A percentile compares a stretch with the other conserved stretches of the same genome.
Conservation (phyloP, 2,329 filamentous ascomycete genomes). For the Fusarium sp. region DNA sequence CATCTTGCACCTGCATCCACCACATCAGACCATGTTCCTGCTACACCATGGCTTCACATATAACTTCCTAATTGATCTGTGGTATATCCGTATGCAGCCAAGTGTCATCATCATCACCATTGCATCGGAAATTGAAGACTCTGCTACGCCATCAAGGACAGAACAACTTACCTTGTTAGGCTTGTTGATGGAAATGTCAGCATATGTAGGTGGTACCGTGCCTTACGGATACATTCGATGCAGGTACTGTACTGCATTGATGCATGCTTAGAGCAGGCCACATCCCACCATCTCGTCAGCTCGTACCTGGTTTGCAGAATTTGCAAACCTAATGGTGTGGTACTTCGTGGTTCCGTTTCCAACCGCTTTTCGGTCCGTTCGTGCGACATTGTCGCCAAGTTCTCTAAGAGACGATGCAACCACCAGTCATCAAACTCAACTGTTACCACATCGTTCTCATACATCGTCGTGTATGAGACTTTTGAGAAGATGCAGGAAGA, state of each 20-base stretch:
- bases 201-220: slow-evolving; percentile 13
- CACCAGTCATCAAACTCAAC: slow-evolving; percentile 2
- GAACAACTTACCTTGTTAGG: background rate
- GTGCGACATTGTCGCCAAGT: slow-evolving; percentile 6
- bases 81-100: slow-evolving; percentile 5
- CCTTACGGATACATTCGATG: slow-evolving; percentile 10
- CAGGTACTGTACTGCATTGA: slow-evolving; percentile 20
- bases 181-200: background rate
- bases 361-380: slow-evolving; percentile 15
- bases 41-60: slow-evolving; percentile 3
- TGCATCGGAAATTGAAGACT: background rate
- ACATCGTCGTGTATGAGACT: background rate
- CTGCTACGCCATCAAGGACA: slow-evolving; percentile 1
- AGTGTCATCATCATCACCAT: background rate
- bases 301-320: slow-evolving; percentile 10
- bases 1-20: slow-evolving; percentile 21
- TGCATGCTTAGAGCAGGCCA: slow-evolving; percentile 1
- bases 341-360: slow-evolving; percentile 22
- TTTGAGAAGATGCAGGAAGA: background rate
- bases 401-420: slow-evolving; percentile 7
- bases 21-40: slow-evolving; percentile 24
- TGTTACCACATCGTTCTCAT: slow-evolving; percentile 1
- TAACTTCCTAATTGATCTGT: background rate
- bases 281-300: slow-evolving; percentile 18
- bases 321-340: slow-evolving; percentile 26